Evolutionary conservation across 73 alveolate species (phyloP).

Genomic region (Uronychia binucleata): DNA sequence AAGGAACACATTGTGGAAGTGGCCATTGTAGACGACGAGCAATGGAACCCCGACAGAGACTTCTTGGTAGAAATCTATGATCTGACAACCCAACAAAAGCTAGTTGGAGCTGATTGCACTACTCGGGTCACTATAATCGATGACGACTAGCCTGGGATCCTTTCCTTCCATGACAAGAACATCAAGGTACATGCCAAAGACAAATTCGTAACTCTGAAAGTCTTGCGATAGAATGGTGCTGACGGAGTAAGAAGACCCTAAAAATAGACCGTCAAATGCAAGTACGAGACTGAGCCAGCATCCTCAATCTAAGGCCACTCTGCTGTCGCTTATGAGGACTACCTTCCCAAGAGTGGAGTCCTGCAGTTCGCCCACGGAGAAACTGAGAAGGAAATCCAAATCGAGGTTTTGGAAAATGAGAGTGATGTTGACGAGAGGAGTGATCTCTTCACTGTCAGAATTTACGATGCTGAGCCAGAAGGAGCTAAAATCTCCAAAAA

Average conservation of each 20-base stretch:
- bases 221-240: conserved; percentile 43
- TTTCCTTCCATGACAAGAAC: conserved; percentile 17
- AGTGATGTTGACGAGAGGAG: conserved; percentile 12
- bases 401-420: conserved; percentile 21
- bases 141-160: conserved; percentile 61
- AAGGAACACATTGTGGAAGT: conserved; percentile 13
- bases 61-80: conserved; percentile 53
- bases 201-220: conserved; percentile 2
- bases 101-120: conserved; percentile 41
- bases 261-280: conserved; percentile 21
- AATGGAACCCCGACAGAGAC: conserved; percentile 68
- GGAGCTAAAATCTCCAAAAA: conserved; percentile 60
- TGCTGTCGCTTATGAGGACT: conserved; percentile 29
- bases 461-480: conserved; percentile 54
- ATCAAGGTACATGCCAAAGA: conserved; percentile 25
- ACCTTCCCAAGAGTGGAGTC: conserved; percentile 19
- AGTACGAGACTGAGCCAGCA: conserved; percentile 12
- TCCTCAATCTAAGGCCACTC: conserved; percentile 11
- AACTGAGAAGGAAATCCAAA: conserved; percentile 15
- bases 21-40: conserved; percentile 43
- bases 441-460: conserved; percentile 26
- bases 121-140: conserved; percentile 55
- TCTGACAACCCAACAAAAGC: conserved; percentile 15
- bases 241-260: too few species aligned
- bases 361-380: conserved; percentile 47